These are phyloP conservation scores for Oryza brachyantha DNA, from an alignment of 176 grass and related monocot species.

Conservation along the genomic window DNA sequence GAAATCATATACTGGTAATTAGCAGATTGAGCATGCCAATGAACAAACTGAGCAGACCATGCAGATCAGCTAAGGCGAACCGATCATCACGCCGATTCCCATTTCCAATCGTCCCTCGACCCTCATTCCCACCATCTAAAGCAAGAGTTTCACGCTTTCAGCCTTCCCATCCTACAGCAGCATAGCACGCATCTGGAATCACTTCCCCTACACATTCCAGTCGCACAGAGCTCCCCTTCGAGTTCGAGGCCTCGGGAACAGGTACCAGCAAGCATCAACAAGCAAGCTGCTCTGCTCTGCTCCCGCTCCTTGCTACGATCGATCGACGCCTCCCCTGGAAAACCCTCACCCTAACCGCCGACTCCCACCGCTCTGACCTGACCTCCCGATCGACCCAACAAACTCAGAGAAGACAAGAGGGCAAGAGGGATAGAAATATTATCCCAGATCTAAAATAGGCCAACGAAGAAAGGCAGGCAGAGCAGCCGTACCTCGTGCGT, in stretches of 20 bases:
- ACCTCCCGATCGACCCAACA: not conserved
- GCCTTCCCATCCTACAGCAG: not conserved
- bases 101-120: not conserved
- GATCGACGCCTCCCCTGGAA: not conserved
- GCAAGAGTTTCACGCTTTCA: not conserved
- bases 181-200: not conserved
- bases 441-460: slow-evolving; percentile 19
- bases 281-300: not conserved
- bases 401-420: not conserved
- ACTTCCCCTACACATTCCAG: not conserved
- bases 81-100: not conserved
- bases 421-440: no score
- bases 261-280: not conserved
- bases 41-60: not conserved
- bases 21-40: not conserved
- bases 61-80: not conserved
- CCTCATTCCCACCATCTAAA: not conserved
- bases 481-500: slow-evolving; percentile 11
- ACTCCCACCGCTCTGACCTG: not conserved
- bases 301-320: not conserved
- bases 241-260: not conserved
- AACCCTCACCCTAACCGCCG: not conserved
- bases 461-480: not conserved
- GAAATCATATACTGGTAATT: not conserved
- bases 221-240: not conserved